Percentiles rank a stretch among this genome's conserved stretches.
phyloP scores from a whole-genome alignment of 2,329 filamentous ascomycete species.

The Ascochyta rabiei region DNA sequence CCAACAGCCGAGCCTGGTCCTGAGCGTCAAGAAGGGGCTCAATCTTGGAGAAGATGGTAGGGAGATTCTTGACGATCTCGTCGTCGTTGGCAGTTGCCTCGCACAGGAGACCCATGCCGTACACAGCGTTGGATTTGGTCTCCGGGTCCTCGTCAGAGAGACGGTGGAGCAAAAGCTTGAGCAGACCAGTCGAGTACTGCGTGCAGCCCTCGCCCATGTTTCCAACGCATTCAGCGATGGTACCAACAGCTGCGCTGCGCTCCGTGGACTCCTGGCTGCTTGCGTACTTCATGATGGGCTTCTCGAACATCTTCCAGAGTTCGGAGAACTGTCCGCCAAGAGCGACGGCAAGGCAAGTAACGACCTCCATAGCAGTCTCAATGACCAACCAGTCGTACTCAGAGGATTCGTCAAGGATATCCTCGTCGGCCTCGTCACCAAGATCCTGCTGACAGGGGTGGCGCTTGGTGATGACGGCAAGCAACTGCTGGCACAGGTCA shows the following conservation, averaged over 20 bases:
- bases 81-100: slow-evolving; percentile 77
- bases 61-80: slow-evolving; percentile 76
- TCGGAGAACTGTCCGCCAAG: slow-evolving; percentile 82
- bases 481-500: slow-evolving; percentile 76
- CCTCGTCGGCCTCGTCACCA: slow-evolving; percentile 75
- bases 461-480: slow-evolving; percentile 82
- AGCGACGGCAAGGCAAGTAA: slow-evolving; percentile 81
- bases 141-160: slow-evolving; percentile 88
- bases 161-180: slow-evolving; percentile 83
- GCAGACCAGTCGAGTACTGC: slow-evolving; percentile 75
- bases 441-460: slow-evolving; percentile 94
- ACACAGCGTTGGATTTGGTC: slow-evolving; percentile 94
- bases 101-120: slow-evolving; percentile 84
- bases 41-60: slow-evolving; percentile 79
- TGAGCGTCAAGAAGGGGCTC: slow-evolving; percentile 81
- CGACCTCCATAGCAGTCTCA: slow-evolving; percentile 89
- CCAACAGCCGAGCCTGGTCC: slow-evolving; percentile 81
- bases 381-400: slow-evolving; percentile 98
- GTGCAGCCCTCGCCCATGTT: slow-evolving; percentile 84
- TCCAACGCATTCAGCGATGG: slow-evolving; percentile 87
- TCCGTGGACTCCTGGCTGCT: slow-evolving; percentile 85
- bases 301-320: slow-evolving; percentile 95
- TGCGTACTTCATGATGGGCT: slow-evolving; percentile 85
- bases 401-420: slow-evolving; percentile 73
- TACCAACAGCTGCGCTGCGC: slow-evolving; percentile 87